These are phyloP conservation scores for Pseudotsuga menziesii DNA, from an alignment of 75 land plant genomes.

Conservation along the genomic window DNA sequence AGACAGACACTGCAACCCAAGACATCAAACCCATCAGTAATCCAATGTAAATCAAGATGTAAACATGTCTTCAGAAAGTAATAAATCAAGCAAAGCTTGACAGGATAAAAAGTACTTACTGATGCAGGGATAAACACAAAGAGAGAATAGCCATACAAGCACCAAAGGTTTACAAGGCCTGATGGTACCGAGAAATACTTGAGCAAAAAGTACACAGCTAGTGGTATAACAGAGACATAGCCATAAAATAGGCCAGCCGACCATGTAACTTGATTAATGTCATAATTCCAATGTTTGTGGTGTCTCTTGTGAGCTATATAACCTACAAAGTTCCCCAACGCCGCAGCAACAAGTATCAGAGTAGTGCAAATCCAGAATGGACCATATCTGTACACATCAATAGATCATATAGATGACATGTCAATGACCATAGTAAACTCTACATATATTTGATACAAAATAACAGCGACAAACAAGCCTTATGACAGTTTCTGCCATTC, in stretches of 20 bases:
- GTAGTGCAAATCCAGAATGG: slow-evolving; percentile 99
- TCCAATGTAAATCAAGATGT: background rate
- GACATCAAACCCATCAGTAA: slow-evolving; percentile 12
- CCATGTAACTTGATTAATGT: slow-evolving; percentile 94
- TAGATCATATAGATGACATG: background rate
- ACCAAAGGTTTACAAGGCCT: slow-evolving; percentile 91
- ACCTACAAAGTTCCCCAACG: slow-evolving; percentile 95
- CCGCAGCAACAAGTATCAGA: slow-evolving; percentile 95
- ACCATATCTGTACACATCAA: slow-evolving; percentile 69
- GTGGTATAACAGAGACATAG: slow-evolving; percentile 79
- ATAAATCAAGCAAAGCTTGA: slow-evolving; percentile 8
- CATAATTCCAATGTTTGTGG: slow-evolving; percentile 84
- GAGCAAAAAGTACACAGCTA: slow-evolving; percentile 72
- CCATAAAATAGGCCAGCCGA: slow-evolving; percentile 98
- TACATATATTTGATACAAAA: background rate
- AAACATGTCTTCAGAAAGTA: background rate
- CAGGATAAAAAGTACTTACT: slow-evolving; percentile 34
- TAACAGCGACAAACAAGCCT: background rate
- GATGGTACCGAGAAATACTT: slow-evolving; percentile 94
- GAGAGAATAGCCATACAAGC: slow-evolving; percentile 95
- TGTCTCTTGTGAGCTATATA: slow-evolving; percentile 82
- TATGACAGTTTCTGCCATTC: background rate
- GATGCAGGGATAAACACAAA: slow-evolving; percentile 96
- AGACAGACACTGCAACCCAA: slow-evolving; percentile 75
- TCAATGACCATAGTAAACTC: background rate